A percentile compares a stretch with the other conserved stretches of the same genome.
Conservation (phyloP, 371 early-diverging fungal species). For the Circinella umbellata region DNA sequence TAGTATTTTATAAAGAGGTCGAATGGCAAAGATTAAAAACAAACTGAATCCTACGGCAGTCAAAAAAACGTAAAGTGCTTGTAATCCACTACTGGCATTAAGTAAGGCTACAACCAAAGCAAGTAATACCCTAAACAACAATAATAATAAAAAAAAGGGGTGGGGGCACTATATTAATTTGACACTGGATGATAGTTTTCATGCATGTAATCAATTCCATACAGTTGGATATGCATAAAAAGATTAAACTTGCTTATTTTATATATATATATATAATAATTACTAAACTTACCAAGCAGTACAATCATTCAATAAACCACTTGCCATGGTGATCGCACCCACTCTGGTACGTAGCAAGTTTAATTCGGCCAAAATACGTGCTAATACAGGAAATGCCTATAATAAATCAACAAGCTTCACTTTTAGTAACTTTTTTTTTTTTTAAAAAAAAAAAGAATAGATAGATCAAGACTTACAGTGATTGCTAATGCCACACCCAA, state of each 20-base stretch:
- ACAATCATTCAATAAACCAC: slow-evolving; percentile 89
- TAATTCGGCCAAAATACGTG: slow-evolving; percentile 89
- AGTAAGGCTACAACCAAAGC: slow-evolving; percentile 82
- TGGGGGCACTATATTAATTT: neutral
- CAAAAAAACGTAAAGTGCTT: slow-evolving; percentile 75
- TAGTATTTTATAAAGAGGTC: slow-evolving; percentile 57
- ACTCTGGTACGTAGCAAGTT: slow-evolving; percentile 82
- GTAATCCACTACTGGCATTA: slow-evolving; percentile 64
- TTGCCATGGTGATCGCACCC: slow-evolving; percentile 83
- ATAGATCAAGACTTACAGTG: slow-evolving; percentile 55
- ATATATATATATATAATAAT: too few species aligned
- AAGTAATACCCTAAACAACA: slow-evolving; percentile 64
- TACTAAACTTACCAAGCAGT: slow-evolving; percentile 79
- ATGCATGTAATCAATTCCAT: neutral
- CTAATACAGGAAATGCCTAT: slow-evolving; percentile 90
- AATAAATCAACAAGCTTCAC: neutral
- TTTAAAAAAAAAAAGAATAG: neutral
- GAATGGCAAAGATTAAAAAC: slow-evolving; percentile 63
- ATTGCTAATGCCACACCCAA: slow-evolving; percentile 91
- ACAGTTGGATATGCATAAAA: too few species aligned
- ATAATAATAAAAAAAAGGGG: neutral
- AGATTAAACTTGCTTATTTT: neutral
- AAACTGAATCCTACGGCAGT: slow-evolving; percentile 64
- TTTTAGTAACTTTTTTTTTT: neutral
- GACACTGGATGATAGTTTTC: neutral